Percentiles rank a stretch among this genome's conserved stretches.
phyloP scores from a whole-genome alignment of 2,329 filamentous ascomycete genomes.

The Lachnum nothofagi region DNA sequence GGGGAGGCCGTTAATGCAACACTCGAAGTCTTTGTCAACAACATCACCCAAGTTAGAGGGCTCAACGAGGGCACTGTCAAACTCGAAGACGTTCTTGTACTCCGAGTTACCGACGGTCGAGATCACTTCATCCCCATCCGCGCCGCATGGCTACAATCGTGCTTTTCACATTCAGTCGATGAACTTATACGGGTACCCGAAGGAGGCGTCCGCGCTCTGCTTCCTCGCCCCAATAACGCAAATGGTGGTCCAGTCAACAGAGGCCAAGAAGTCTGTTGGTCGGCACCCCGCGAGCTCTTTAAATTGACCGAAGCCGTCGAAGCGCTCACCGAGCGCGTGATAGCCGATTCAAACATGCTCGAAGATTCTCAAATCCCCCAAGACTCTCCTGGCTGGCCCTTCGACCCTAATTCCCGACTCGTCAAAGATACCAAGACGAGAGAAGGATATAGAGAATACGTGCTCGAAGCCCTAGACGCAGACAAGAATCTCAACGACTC shows the following conservation, averaged over 20 bases:
- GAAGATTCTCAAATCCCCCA: constrained; percentile 48
- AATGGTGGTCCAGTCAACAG: constrained; percentile 33
- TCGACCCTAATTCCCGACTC: constrained; percentile 36
- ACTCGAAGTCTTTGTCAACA: constrained; percentile 62
- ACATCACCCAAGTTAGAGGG: constrained; percentile 56
- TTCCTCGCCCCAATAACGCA: constrained; percentile 26
- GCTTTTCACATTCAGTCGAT: constrained; percentile 79
- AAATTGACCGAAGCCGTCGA: constrained; percentile 77
- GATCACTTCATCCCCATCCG: constrained; percentile 87
- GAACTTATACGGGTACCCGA: constrained; percentile 82
- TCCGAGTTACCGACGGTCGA: constrained; percentile 75
- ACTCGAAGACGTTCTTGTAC: constrained; percentile 81
- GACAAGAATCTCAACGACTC: constrained; percentile 57
- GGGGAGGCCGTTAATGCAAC: constrained; percentile 74
- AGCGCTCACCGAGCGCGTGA: constrained; percentile 49
- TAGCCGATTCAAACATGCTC: constrained; percentile 60
- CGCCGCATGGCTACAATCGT: constrained; percentile 73
- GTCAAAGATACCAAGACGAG: constrained; percentile 34
- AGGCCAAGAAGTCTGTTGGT: constrained; percentile 60
- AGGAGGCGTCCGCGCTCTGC: constrained; percentile 65
- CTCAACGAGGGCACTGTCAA: constrained; percentile 64
- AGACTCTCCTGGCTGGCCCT: constrained; percentile 55
- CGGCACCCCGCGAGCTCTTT: constrained; percentile 84
- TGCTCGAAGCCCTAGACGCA: constrained; percentile 67
- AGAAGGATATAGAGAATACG: constrained; percentile 27